Evolutionary conservation across 768 basidiomycete species (phyloP).

Genomic region (Ramaria sp.): DNA sequence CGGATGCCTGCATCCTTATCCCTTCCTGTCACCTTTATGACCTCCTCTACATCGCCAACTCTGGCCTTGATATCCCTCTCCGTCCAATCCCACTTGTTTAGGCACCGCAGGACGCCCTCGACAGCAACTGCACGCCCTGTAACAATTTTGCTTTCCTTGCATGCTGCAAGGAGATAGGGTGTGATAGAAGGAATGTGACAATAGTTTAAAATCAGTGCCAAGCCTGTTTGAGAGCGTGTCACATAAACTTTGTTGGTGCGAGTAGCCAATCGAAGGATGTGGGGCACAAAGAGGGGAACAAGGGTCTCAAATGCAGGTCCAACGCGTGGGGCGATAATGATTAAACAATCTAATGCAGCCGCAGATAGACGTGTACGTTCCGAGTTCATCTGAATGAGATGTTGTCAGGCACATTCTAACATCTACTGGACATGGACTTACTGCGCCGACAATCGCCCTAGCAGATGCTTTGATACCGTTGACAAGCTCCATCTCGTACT

Average conservation of each 20-base stretch:
- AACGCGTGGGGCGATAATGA: conserved; percentile 40
- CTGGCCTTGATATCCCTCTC: conserved; percentile 63
- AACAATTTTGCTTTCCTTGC: conserved; percentile 55
- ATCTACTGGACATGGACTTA: conserved; percentile 16
- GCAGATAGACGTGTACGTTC: conserved; percentile 68
- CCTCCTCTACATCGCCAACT: conserved; percentile 54
- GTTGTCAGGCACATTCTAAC: neutral
- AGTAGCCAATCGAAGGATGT: conserved; percentile 54
- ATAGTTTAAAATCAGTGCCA: conserved; percentile 50
- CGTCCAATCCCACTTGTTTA: conserved; percentile 71
- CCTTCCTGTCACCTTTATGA: conserved; percentile 54
- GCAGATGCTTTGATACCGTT: conserved; percentile 39
- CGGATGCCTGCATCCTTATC: conserved; percentile 73
- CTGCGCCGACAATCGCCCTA: conserved; percentile 43
- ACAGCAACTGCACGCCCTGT: conserved; percentile 53
- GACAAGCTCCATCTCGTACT: conserved; percentile 41
- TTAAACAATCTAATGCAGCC: conserved; percentile 53
- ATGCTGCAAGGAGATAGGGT: conserved; percentile 43
- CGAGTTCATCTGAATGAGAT: conserved; percentile 31
- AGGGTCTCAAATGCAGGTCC: conserved; percentile 57
- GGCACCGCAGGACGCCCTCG: conserved; percentile 52
- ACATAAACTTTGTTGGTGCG: conserved; percentile 74
- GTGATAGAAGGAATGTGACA: conserved; percentile 60
- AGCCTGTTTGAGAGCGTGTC: conserved; percentile 50
- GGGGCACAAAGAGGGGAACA: conserved; percentile 54